Base-by-base conservation (phyloP, 768 basidiomycete species). In the Dacryopinax primogenitus region DNA sequence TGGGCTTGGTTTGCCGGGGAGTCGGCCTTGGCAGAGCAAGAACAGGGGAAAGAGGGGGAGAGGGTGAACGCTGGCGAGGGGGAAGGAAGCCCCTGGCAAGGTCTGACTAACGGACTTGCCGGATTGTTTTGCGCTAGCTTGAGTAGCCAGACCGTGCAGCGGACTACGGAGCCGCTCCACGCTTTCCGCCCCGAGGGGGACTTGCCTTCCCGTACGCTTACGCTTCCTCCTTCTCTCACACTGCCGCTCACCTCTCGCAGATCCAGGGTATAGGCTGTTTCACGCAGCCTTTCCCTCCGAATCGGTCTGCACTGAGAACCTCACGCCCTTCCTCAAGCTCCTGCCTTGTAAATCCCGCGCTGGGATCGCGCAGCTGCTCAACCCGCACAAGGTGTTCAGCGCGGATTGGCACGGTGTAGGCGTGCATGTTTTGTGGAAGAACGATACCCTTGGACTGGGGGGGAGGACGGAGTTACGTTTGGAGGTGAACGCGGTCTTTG, bases 71-170 rank as follows among this genome's bases (percentile, higher is more conserved):
- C 30, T 97, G 94, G n/a, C n/a, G 18, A 62, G 92, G 89, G 23
- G 76, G 87, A 33, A 86, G 90, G 51, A 67, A 78, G 82, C 47
- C 83, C 88, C 30, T 97, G 94, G 93, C 80, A 81, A 66, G 87
- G 86, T 7, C 81, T 96, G 2, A 85, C 92, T 26, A 94, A 95
- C 70, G 87, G 91, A 6, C 80, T 97, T 1, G 87, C 92, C 0
- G 96, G 96, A 21, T 78, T 97, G 2, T 97, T 99, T 76, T 98
- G 96, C 70, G 92, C 95, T 11, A 92, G 92, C 2, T 80, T 97
- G 0, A 90, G 87, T 15, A 82, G 84, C 47, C 75, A 91, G 33
- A 85, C 91, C 71, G 83, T 86, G 62, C 80, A 85, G 41, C 84
- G 86, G 45, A 93, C 89, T 1, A 88, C 86, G 0, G 82, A 83